These are phyloP conservation scores for Orbilia oligospora DNA, from an alignment of 2,329 filamentous ascomycete species.

Conservation along the genomic window DNA sequence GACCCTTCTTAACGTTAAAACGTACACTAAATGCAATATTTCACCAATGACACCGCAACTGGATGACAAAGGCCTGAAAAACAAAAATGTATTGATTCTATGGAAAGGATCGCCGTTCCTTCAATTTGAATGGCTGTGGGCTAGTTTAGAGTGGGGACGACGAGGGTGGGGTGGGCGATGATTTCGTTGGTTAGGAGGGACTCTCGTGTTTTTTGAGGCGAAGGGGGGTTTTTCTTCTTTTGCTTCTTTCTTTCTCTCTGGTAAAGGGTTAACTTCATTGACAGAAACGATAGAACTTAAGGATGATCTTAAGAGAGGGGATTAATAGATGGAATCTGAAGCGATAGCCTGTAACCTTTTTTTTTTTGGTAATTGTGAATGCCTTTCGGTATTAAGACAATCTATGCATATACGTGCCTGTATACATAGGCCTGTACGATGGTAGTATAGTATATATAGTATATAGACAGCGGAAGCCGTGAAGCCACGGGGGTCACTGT, in stretches of 20 bases:
- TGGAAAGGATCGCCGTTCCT: constrained; percentile 40
- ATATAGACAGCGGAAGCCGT: background rate
- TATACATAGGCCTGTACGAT: too few species aligned
- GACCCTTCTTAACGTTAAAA: too few species aligned
- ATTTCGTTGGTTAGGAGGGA: constrained; percentile 14
- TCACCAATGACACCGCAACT: constrained; percentile 16
- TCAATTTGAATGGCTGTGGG: constrained; percentile 62
- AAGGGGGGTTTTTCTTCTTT: background rate
- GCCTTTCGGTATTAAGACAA: too few species aligned
- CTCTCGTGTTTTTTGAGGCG: constrained; percentile 15
- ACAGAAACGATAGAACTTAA: background rate
- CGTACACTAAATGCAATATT: too few species aligned
- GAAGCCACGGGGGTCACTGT: background rate
- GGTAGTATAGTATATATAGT: background rate
- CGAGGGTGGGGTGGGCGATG: constrained; percentile 16
- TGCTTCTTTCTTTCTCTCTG: too few species aligned
- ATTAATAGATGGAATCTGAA: constrained; percentile 4
- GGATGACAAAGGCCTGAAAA: constrained; percentile 22
- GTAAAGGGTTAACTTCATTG: background rate
- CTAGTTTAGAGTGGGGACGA: constrained; percentile 20
- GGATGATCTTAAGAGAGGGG: constrained; percentile 22
- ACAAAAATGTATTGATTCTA: constrained; percentile 8
- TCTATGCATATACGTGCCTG: too few species aligned
- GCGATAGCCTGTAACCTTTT: constrained; percentile 15
- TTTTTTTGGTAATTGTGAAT: background rate